Conservation (phyloP, 2,329 filamentous ascomycete genomes). For the Hypoxylon sp. region DNA sequence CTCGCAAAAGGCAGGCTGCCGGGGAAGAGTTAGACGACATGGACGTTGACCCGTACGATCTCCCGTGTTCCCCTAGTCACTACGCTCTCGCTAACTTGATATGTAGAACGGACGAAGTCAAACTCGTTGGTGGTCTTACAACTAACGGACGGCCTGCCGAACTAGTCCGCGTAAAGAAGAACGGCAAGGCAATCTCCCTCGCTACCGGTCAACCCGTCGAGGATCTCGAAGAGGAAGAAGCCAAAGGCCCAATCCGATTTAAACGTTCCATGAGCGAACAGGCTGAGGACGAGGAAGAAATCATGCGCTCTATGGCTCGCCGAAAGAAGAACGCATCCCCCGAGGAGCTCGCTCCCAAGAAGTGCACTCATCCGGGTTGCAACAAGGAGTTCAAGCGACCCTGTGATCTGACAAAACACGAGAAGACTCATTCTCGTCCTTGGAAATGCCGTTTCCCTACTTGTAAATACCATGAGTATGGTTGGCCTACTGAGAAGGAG, state of each 20-base stretch:
- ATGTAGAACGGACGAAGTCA: conserved; percentile 75
- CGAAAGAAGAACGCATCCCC: conserved; percentile 93
- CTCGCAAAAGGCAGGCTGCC: conserved; percentile 75
- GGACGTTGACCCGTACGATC: conserved; percentile 71
- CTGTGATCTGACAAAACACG: conserved; percentile 98
- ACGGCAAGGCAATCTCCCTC: conserved; percentile 84
- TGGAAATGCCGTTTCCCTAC: conserved; percentile 89
- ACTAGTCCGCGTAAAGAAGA: conserved; percentile 84
- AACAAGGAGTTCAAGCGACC: conserved; percentile 95
- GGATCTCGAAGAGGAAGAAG: conserved; percentile 62
- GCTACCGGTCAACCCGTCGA: conserved; percentile 77
- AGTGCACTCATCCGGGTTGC: conserved; percentile 82
- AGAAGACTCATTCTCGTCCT: conserved; percentile 96
- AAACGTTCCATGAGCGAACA: conserved; percentile 79
- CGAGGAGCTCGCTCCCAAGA: conserved; percentile 85
- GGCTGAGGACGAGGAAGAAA: conserved; percentile 83
- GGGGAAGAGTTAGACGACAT: conserved; percentile 67
- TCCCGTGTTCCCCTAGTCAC: conserved; percentile 31
- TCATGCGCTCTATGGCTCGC: conserved; percentile 93
- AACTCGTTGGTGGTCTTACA: conserved; percentile 84
- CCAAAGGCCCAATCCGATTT: conserved; percentile 66
- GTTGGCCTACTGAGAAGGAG: conserved; percentile 98
- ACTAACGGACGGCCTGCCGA: conserved; percentile 87
- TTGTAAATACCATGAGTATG: conserved; percentile 92
- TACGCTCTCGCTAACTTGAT: conserved; percentile 48